Evolutionary conservation across 768 basidiomycete species (phyloP).

Genomic region (Calocybe indica): DNA sequence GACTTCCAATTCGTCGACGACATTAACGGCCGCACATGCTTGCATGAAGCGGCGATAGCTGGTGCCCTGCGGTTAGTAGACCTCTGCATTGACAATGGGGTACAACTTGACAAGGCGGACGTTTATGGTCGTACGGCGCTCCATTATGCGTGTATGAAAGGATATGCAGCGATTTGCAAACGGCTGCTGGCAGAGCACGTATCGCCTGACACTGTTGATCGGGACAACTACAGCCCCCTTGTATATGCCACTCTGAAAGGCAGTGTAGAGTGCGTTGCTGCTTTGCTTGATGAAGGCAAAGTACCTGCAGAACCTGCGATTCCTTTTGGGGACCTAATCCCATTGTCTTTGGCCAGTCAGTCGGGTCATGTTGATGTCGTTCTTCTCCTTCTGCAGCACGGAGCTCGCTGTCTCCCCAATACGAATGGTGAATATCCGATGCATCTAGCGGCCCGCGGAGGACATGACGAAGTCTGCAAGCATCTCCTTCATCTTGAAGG

Average conservation of each 20-base stretch:
- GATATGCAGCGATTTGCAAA: constrained; percentile 70
- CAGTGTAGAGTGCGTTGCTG: constrained; percentile 73
- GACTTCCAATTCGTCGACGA: constrained; percentile 93
- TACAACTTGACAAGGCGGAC: constrained; percentile 71
- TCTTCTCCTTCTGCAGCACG: constrained; percentile 66
- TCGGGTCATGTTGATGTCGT: constrained; percentile 85
- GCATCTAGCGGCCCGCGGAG: constrained; percentile 91
- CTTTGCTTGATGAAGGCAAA: constrained; percentile 70
- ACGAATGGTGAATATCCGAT: constrained; percentile 96
- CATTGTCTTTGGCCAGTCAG: constrained; percentile 87
- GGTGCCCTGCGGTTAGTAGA: constrained; percentile 74
- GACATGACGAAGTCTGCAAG: constrained; percentile 80
- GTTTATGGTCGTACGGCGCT: constrained; percentile 90
- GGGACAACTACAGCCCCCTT: constrained; percentile 92
- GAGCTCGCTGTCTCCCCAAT: constrained; percentile 77
- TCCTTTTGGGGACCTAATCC: constrained; percentile 66
- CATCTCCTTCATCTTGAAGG: constrained; percentile 69
- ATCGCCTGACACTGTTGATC: constrained; percentile 67
- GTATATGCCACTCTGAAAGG: constrained; percentile 91
- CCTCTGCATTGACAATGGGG: constrained; percentile 70
- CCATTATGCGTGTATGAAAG: constrained; percentile 95
- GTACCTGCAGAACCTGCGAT: constrained; percentile 56
- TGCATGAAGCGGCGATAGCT: constrained; percentile 90
- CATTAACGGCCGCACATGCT: constrained; percentile 91
- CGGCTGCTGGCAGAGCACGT: constrained; percentile 67